Evolutionary conservation across 2,329 filamentous ascomycete species (phyloP).

Genomic region (Pseudogymnoascus sp.): DNA sequence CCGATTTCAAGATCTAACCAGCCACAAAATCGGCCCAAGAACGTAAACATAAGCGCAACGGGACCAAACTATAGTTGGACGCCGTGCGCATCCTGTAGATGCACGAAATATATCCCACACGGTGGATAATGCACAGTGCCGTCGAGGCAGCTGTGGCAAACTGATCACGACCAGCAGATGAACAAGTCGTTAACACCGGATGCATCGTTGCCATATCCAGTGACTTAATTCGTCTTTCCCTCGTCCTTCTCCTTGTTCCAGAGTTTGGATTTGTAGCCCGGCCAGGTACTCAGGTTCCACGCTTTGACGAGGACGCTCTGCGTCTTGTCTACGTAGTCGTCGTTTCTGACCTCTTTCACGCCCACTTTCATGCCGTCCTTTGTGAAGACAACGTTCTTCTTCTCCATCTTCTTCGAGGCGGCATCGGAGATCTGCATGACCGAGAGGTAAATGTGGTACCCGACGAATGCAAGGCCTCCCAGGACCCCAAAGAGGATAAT

Average conservation of each 20-base stretch:
- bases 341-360: conserved; percentile 59
- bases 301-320: conserved; percentile 63
- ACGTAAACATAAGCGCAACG: neutral
- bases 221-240: conserved; percentile 25
- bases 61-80: neutral
- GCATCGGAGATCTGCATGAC: conserved; percentile 57
- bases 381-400: conserved; percentile 68
- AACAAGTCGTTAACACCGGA: neutral
- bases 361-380: conserved; percentile 69
- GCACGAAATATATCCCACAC: neutral
- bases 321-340: conserved; percentile 67
- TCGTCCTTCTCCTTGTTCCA: conserved; percentile 31
- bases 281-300: conserved; percentile 47
- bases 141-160: neutral
- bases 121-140: neutral
- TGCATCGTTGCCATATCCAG: neutral
- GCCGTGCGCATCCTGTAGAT: neutral
- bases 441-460: conserved; percentile 67
- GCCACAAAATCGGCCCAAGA: conserved; percentile 8
- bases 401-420: conserved; percentile 63
- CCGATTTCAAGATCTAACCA: neutral
- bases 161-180: neutral
- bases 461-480: conserved; percentile 53
- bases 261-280: conserved; percentile 29
- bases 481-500: conserved; percentile 55